Conservation (phyloP, 2,329 filamentous ascomycete species). For the Orbilia brochopaga region DNA sequence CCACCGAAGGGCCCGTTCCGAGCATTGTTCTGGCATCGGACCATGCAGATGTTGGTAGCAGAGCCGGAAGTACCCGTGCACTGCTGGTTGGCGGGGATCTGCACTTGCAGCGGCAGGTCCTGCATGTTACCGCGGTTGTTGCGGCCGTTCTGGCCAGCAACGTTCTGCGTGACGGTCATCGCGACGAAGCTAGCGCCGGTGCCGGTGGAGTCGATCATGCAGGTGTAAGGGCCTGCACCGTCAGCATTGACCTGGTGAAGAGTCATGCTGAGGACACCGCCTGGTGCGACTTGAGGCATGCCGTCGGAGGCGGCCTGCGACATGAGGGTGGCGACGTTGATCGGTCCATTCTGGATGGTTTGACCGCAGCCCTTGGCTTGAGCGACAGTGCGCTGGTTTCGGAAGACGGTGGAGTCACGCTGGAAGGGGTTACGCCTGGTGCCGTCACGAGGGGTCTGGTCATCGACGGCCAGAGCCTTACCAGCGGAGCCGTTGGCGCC, state of each 20-base stretch:
- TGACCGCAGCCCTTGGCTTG: constrained; percentile 64
- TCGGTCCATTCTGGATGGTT: constrained; percentile 66
- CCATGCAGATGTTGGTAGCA: constrained; percentile 67
- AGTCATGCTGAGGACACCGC: constrained; percentile 68
- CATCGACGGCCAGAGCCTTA: constrained; percentile 62
- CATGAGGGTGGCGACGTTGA: constrained; percentile 59
- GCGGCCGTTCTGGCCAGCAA: constrained; percentile 24
- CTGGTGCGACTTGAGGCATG: constrained; percentile 66
- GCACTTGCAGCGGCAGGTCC: constrained; percentile 9
- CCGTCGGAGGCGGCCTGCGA: constrained; percentile 7
- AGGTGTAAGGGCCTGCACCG: constrained; percentile 63
- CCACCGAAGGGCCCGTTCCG: constrained; percentile 69
- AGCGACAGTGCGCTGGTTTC: constrained; percentile 22
- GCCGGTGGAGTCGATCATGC: constrained; percentile 69
- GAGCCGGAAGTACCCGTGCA: constrained; percentile 69
- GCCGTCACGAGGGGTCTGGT: constrained; percentile 67
- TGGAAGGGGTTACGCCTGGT: constrained; percentile 69
- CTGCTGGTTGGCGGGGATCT: constrained; percentile 25
- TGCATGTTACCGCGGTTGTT: constrained; percentile 18
- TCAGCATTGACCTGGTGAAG: constrained; percentile 60
- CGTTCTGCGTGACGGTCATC: constrained; percentile 30
- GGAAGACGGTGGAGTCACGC: constrained; percentile 69
- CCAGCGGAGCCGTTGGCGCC: constrained; percentile 65
- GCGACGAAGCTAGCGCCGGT: constrained; percentile 60
- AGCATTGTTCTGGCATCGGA: constrained; percentile 68